Percentiles rank a stretch among this genome's conserved stretches.
These are phyloP conservation scores for Mortierella sp. DNA, from an alignment of 371 early-diverging fungal genomes.

Conservation along the genomic window DNA sequence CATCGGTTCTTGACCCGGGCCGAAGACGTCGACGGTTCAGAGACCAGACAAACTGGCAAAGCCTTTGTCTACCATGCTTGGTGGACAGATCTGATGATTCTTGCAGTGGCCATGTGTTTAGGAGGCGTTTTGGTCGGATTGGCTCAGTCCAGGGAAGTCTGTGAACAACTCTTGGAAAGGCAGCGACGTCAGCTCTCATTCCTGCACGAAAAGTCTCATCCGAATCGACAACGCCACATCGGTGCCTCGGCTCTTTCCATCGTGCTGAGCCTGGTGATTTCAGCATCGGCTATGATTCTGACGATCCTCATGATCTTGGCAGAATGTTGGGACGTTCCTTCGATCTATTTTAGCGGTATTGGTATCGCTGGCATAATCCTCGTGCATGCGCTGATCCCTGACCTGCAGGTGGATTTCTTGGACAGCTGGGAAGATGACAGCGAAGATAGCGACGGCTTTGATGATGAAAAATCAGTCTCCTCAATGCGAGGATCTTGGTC, in stretches of 20 bases:
- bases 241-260: slow-evolving; percentile 5
- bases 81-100: slow-evolving; percentile 37
- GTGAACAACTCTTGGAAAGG: slow-evolving; percentile 9
- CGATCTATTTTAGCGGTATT: slow-evolving; percentile 43
- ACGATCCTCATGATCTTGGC: slow-evolving; percentile 34
- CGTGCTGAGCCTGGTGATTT: slow-evolving; percentile 9
- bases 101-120: slow-evolving; percentile 25
- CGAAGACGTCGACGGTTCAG: slow-evolving; percentile 1
- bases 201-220: background rate
- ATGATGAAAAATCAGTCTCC: slow-evolving; percentile 12
- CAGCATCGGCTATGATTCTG: slow-evolving; percentile 22
- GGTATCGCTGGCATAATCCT: slow-evolving; percentile 46
- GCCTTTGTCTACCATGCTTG: slow-evolving; percentile 27
- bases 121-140: slow-evolving; percentile 38
- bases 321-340: slow-evolving; percentile 50
- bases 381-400: slow-evolving; percentile 39
- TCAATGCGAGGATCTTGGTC: background rate
- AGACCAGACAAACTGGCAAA: background rate
- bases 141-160: slow-evolving; percentile 24
- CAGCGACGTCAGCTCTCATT: background rate
- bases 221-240: background rate
- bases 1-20: slow-evolving; percentile 1
- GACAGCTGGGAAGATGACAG: background rate
- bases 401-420: slow-evolving; percentile 9
- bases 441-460: background rate